Percentiles rank a stretch among this genome's conserved stretches.
Evolutionary conservation across 176 grass and related monocot species (phyloP).

Genomic region (Thalia dealbata): DNA sequence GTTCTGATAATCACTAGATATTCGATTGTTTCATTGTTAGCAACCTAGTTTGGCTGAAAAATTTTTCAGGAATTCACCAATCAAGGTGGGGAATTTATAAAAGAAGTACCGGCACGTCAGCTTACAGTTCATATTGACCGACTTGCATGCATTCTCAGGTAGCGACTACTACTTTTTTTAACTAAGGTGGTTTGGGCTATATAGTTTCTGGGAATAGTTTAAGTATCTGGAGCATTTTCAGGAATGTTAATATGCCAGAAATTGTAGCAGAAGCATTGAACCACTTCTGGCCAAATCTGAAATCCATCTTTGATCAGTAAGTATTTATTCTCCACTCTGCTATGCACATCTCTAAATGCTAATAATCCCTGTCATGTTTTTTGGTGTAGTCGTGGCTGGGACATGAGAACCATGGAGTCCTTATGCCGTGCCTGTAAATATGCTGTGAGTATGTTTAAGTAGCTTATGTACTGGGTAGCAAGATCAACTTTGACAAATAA

Average conservation of each 20-base stretch:
- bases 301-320: slow-evolving; percentile 90
- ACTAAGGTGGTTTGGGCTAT: neutral
- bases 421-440: slow-evolving; percentile 91
- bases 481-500: neutral
- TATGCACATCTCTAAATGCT: slow-evolving; percentile 6
- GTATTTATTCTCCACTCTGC: slow-evolving; percentile 12
- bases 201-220: neutral
- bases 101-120: slow-evolving; percentile 67
- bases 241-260: slow-evolving; percentile 84
- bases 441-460: slow-evolving; percentile 53
- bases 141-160: slow-evolving; percentile 97
- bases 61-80: slow-evolving; percentile 77
- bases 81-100: slow-evolving; percentile 60
- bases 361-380: slow-evolving; percentile 25
- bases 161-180: slow-evolving; percentile 4
- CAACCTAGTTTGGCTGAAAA: slow-evolving; percentile 29
- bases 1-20: slow-evolving; percentile 10
- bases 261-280: slow-evolving; percentile 83
- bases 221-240: slow-evolving; percentile 34
- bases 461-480: neutral
- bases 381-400: slow-evolving; percentile 72
- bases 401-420: slow-evolving; percentile 96
- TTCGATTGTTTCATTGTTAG: neutral
- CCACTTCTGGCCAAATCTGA: slow-evolving; percentile 70
- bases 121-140: slow-evolving; percentile 83